These are phyloP conservation scores for Coniosporium apollinis DNA, from an alignment of 495 filamentous ascomycete genomes.

Conservation along the genomic window DNA sequence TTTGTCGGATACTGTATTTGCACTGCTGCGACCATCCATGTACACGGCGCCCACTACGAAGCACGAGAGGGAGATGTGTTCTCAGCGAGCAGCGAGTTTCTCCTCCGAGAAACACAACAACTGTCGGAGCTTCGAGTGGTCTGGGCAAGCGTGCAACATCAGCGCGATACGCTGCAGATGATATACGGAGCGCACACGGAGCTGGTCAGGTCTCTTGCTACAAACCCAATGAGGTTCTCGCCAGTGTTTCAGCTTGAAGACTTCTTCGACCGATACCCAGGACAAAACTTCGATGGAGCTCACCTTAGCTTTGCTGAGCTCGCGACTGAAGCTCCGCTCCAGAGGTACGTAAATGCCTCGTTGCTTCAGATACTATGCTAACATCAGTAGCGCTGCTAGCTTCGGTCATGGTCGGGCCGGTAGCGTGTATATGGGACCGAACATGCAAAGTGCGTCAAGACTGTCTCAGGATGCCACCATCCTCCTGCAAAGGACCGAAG, in stretches of 20 bases:
- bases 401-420: too few relatives aligned
- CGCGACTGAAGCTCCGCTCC: constrained; percentile 14
- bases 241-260: constrained; percentile 72
- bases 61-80: constrained; percentile 47
- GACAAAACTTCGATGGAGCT: constrained; percentile 33
- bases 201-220: constrained; percentile 52
- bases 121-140: constrained; percentile 51
- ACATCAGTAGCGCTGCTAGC: too few relatives aligned
- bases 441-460: too few relatives aligned
- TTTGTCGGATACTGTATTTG: constrained; percentile 71
- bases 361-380: constrained; percentile 2
- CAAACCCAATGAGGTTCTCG: constrained; percentile 48
- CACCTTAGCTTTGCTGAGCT: constrained; percentile 31
- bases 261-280: constrained; percentile 66
- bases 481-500: too few relatives aligned
- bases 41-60: constrained; percentile 69
- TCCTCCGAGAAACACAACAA: constrained; percentile 63
- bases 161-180: constrained; percentile 56
- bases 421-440: too few relatives aligned
- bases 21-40: constrained; percentile 69
- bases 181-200: constrained; percentile 58
- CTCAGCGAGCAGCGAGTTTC: constrained; percentile 47
- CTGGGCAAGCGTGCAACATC: constrained; percentile 66
- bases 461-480: too few relatives aligned
- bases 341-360: constrained; percentile 11